Base-by-base conservation (phyloP, 2,329 filamentous ascomycete species). In the Ceratocystis harringtonii region DNA sequence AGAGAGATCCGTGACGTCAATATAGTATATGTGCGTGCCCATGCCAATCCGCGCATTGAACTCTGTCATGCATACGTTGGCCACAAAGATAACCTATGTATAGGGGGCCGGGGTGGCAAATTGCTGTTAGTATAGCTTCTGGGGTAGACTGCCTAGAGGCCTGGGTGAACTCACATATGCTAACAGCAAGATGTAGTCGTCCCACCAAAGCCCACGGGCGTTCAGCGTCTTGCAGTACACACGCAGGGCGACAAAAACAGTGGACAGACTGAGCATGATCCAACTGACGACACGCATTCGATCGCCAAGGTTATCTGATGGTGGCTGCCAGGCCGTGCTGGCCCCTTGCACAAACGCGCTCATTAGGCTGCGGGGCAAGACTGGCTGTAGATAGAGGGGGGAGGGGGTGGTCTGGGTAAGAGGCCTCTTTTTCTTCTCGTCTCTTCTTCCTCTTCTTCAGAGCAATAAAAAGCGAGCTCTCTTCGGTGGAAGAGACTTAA, bases 171-270 rank as follows among this genome's bases (percentile, higher is more conserved):
- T 64, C 68, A 72, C 71, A 68, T 68, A 72, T 19, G 71, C 67
- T 32, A 69, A 64, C 32, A 72, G 64, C 7, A 72, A 65, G 2
- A 72, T 64, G 17, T 69, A 70, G 62, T 72, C 71, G 43, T 72
- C 71, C 71, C 71, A 72, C 71, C 71, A 72, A 6, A 72, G 62
- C 0, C 70, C 68, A 2, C 69, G 67, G 17, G 68, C 68, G 57
- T 69, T 69, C 30, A 66, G 63, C 28, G 68, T 69, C 65, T 71
- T 71, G 68, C 70, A 71, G 41, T 71, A 71, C 5, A 71, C 28
- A 2, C 70, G 67, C 4, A 71, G 63, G 15, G 57, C 65, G 3
- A 71, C 63, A 64, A 71, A 71, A 10, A 69, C 52, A 1, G 63
- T 52, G 10, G 70, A 67, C 7, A 71, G 28, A 12, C 62, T 66